phyloP scores from a whole-genome alignment of 2,329 filamentous ascomycete genomes.

The Fusarium sp. region DNA sequence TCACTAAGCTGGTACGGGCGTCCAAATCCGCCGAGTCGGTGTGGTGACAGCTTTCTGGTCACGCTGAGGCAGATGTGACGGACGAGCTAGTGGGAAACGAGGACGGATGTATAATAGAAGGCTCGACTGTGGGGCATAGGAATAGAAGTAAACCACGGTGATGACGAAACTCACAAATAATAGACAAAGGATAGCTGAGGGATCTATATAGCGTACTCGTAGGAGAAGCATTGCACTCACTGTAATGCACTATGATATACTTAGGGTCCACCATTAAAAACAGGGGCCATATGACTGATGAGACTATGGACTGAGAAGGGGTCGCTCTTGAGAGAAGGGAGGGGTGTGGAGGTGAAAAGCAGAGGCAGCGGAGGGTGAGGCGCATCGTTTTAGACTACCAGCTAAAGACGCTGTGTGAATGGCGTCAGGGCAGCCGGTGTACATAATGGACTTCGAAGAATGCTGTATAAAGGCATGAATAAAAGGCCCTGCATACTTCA shows the following conservation, averaged over 20 bases:
- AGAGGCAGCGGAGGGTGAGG: constrained; percentile 46
- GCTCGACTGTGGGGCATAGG: constrained; percentile 37
- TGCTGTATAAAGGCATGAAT: constrained; percentile 20
- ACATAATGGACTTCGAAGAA: constrained; percentile 13
- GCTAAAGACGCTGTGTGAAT: constrained; percentile 40
- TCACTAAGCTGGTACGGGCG: constrained; percentile 45
- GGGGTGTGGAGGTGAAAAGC: constrained; percentile 38
- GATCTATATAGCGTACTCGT: constrained; percentile 47
- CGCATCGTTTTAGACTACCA: constrained; percentile 43
- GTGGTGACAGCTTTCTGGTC: constrained; percentile 45
- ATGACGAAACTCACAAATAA: constrained; percentile 46
- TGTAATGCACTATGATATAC: constrained; percentile 37
- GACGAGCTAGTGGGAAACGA: constrained; percentile 37
- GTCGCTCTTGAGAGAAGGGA: constrained; percentile 29
- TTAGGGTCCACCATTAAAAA: constrained; percentile 39
- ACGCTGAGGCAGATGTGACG: constrained; percentile 41
- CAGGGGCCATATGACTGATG: constrained; percentile 46
- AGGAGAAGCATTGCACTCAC: constrained; percentile 39
- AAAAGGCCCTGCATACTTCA: constrained; percentile 11
- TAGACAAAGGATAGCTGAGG: constrained; percentile 42
- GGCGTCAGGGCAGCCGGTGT: constrained; percentile 39
- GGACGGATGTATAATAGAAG: constrained; percentile 28
- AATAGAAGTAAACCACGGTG: constrained; percentile 43
- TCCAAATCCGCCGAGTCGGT: constrained; percentile 46
- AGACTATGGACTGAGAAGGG: constrained; percentile 41